Evolutionary conservation across 2,329 filamentous ascomycete genomes (phyloP).

Genomic region (Trichoderma sp.): DNA sequence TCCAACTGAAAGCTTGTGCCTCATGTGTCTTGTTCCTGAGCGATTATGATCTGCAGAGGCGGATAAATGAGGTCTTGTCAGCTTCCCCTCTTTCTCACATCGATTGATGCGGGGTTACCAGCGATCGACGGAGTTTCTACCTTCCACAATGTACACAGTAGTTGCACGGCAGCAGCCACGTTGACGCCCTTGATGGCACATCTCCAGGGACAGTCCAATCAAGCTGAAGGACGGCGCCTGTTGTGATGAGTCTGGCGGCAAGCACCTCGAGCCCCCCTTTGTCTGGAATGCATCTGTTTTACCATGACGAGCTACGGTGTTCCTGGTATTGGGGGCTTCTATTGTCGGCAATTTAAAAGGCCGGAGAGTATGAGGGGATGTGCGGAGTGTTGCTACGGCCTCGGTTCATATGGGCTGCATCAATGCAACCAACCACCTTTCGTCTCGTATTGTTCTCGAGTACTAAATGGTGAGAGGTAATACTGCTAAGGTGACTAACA

Average conservation of each 20-base stretch:
- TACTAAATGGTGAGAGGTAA: background rate
- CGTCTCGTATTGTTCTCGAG: background rate
- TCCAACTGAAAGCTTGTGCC: background rate
- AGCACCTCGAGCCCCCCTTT: background rate
- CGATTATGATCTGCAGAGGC: background rate
- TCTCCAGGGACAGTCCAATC: slow-evolving; percentile 9
- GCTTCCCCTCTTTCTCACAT: background rate
- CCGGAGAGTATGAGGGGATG: background rate
- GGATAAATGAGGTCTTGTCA: background rate
- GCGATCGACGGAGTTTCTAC: background rate
- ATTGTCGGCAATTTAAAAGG: background rate
- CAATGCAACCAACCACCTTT: background rate
- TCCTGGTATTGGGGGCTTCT: background rate
- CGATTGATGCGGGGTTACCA: background rate
- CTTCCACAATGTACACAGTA: background rate
- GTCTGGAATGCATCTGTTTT: background rate
- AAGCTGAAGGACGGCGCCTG: background rate
- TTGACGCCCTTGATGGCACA: background rate
- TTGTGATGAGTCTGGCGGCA: background rate
- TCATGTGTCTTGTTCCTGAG: background rate
- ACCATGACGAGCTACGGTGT: background rate
- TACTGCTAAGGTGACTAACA: background rate
- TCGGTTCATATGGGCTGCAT: background rate
- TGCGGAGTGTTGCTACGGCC: background rate
- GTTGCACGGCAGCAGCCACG: slow-evolving; percentile 11